phyloP scores from a whole-genome alignment of 2,329 filamentous ascomycete genomes.

The Fusarium sp. region DNA sequence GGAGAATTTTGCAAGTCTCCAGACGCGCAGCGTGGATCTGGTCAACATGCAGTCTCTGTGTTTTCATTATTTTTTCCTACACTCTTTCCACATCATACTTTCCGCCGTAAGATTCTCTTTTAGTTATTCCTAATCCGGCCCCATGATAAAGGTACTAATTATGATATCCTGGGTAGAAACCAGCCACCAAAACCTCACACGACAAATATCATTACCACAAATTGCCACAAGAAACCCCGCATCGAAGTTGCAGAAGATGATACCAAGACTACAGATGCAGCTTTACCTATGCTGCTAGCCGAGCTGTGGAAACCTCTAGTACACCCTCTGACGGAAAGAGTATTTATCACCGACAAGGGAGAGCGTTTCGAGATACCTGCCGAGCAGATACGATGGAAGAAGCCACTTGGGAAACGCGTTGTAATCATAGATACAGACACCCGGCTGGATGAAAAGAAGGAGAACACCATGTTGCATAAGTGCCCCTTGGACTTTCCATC shows the following conservation, averaged over 20 bases:
- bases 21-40: neutral
- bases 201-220: neutral
- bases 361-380: conserved; percentile 14
- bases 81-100: neutral
- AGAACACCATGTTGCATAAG: conserved; percentile 20
- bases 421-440: conserved; percentile 20
- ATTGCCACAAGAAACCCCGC: neutral
- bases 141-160: neutral
- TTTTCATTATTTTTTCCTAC: neutral
- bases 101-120: neutral
- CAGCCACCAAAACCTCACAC: neutral
- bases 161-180: neutral
- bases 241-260: neutral
- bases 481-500: conserved; percentile 4
- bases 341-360: conserved; percentile 24
- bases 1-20: neutral
- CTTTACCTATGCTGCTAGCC: neutral
- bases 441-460: neutral
- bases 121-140: too few species aligned
- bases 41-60: neutral
- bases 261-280: neutral
- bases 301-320: conserved; percentile 26
- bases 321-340: conserved; percentile 4
- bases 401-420: neutral
- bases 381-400: conserved; percentile 13